Evolutionary conservation across 176 grass and related monocot genomes (phyloP), one percentile per base, ranked within the genome.

Genomic region (Carex cristatella): DNA sequence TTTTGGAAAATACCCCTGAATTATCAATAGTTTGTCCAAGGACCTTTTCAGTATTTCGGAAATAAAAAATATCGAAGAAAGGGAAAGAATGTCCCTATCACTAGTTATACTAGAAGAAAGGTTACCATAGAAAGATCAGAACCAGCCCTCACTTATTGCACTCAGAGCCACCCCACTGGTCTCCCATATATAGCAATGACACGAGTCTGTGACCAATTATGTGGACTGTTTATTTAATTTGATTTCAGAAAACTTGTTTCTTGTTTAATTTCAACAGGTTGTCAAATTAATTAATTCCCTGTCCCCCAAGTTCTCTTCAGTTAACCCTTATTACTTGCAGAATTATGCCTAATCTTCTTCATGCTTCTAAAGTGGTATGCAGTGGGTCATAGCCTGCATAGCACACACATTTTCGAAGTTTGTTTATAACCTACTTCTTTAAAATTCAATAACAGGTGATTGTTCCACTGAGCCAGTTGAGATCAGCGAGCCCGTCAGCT

Each of bases 381-480:
- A 57, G 74, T 31, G 74, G 74, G 5, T 57, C 51, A 40, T 38
- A 55, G 51, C 51, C 28, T 78, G 16, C 73, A 76, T 11, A 54
- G 4, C 7, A 23, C 48, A 30, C 13, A 56, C 23, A 57, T 4
- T 33, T 56, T 78, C 13, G 32, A 57, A 57, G 33, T 78, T 78
- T 13, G 28, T 57, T 78, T 13, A 35, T 79, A 79, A 35, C 53
- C 18, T 55, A 55, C 10, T 75, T 53, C 0, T 19, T 32, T 33
- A 58, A 79, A 58, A 33, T 57, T 8, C 55, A 85, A 61, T 10
- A 74, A 84, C 49, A 95, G 96, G 93, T 99, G 44, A 85, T 87
- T 37, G 87, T 99, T 73, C 96, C 96, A 56, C 83, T 94, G 19
- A 85, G 84, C 58, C 93, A 99, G 74, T 83, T 99, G 77, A 89